Evolutionary conservation across 495 filamentous ascomycete genomes (phyloP), one percentile per base, ranked within the genome.

Genomic region (Penicillium malachiteum): DNA sequence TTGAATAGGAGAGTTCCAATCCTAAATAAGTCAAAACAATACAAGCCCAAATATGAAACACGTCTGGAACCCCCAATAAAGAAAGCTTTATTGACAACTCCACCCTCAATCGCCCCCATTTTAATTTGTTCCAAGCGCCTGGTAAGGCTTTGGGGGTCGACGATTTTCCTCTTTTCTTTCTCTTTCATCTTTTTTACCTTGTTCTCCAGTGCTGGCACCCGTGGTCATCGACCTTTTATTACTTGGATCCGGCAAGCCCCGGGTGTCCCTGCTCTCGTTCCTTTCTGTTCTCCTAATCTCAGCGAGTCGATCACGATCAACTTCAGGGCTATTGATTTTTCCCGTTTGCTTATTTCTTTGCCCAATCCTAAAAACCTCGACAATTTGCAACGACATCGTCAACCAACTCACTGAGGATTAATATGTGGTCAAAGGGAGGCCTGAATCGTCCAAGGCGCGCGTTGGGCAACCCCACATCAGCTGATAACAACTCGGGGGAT

Each of bases 381-480:
- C 16, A 44, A 35, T 12, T 33, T 39, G 49, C 40, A 13, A 40
- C n/a, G 26, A 34, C 31, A 10, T 21, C 46, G 13, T 31, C 17
- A 18, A 12, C 8, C 12, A n/a, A 12, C 13, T 7, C 21, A 2
- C 43, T 34, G 46, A 35, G 58, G 33, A 58, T 51, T 63, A 68
- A 52, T 1, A 81, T 81, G 78, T 81, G 75, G 75, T 68, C 69
- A 43, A 78, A 75, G 53, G 55, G 67, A 38, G 62, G 65, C 1
- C 69, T 76, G 47, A 67, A 68, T 49, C 72, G 75, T 55, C 68
- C 74, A 34, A 72, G 70, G 55, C 78, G 75, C 50, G 70, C 67
- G 39, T 76, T 78, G 51, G 74, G 71, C 51, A 70, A 69, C 59
- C 79, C 81, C 48, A 74, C 74, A 53, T 66, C 76, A 39, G 60